phyloP scores from a whole-genome alignment of 805 yeast genomes.

The Kuraishia piskuri region DNA sequence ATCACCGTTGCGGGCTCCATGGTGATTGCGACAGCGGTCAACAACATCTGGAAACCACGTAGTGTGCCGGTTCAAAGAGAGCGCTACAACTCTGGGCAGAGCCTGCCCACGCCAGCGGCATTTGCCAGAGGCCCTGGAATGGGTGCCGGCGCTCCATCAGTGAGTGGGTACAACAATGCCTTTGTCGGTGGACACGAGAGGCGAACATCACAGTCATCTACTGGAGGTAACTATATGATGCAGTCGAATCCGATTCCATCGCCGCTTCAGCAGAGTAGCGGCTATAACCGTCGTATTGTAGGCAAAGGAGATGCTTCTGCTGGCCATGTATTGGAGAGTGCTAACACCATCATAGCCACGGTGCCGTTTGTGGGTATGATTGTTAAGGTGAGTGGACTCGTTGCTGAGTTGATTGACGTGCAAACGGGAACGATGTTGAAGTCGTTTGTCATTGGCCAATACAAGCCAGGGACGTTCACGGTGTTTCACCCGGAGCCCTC shows the following conservation, averaged over 20 bases:
- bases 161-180: conserved; percentile 4
- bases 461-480: conserved; percentile 48
- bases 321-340: background rate
- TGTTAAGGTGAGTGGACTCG: conserved; percentile 44
- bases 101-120: conserved; percentile 28
- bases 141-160: conserved; percentile 8
- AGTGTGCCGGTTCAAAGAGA: conserved; percentile 38
- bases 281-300: background rate
- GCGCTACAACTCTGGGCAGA: conserved; percentile 33
- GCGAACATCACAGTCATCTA: conserved; percentile 2
- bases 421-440: conserved; percentile 69
- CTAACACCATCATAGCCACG: conserved; percentile 32
- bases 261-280: background rate
- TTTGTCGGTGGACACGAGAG: conserved; percentile 6
- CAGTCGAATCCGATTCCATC: background rate
- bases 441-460: conserved; percentile 51
- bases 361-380: conserved; percentile 73
- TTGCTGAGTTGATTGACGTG: conserved; percentile 66
- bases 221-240: background rate
- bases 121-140: conserved; percentile 19
- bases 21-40: conserved; percentile 55
- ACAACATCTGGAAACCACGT: conserved; percentile 57
- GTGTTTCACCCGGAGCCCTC: conserved; percentile 81
- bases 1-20: conserved; percentile 39
- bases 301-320: background rate